A percentile compares a stretch with the other conserved stretches of the same genome.
These are phyloP conservation scores for Trichosporon sp. DNA, from an alignment of 1,284 basidiomycete genomes.

Conservation along the genomic window DNA sequence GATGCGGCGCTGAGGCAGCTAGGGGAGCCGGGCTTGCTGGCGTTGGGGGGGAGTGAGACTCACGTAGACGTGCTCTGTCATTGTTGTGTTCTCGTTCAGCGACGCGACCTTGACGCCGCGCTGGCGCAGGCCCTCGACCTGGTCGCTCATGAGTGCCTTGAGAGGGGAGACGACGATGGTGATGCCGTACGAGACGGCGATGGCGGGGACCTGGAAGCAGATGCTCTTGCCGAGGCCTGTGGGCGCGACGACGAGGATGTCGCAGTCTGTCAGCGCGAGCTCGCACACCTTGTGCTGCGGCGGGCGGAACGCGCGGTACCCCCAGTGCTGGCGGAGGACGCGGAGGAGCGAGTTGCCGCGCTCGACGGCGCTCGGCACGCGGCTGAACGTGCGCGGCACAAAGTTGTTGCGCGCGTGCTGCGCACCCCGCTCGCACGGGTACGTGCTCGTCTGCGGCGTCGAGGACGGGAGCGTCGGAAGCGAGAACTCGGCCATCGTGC, in stretches of 20 bases:
- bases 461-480: not conserved
- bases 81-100: conserved; percentile 63
- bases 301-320: conserved; percentile 63
- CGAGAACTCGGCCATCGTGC: not conserved
- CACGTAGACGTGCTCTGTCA: conserved; percentile 58
- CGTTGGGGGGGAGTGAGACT: conserved; percentile 5
- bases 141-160: conserved; percentile 76
- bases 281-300: conserved; percentile 71
- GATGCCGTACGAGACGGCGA: conserved; percentile 65
- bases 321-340: conserved; percentile 55
- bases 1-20: too few species aligned
- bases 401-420: conserved; percentile 37
- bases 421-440: not conserved
- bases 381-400: conserved; percentile 30
- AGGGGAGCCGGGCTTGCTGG: too few species aligned
- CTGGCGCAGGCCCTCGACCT: conserved; percentile 61
- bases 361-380: conserved; percentile 42
- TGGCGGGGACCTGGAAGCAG: conserved; percentile 81
- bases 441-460: not conserved
- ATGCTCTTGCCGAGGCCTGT: conserved; percentile 81
- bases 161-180: conserved; percentile 76
- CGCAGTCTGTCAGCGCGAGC: conserved; percentile 62
- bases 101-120: conserved; percentile 60
- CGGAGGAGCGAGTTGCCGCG: conserved; percentile 29
- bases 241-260: conserved; percentile 78